These are phyloP conservation scores for Fusarium pseudoanthophilum DNA, from an alignment of 2,329 filamentous ascomycete species.

Conservation along the genomic window DNA sequence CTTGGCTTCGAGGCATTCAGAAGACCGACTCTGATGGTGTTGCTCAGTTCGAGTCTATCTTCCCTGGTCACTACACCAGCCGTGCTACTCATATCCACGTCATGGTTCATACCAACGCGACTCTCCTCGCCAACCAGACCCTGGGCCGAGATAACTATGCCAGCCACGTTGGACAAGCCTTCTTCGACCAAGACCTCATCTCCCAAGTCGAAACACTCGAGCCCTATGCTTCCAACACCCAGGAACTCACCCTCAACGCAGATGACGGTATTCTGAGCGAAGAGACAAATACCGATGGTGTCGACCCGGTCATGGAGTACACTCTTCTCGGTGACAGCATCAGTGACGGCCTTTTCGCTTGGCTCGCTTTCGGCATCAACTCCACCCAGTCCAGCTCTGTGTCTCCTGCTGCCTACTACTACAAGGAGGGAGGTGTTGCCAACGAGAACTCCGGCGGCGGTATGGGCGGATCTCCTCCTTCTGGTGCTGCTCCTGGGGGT, in stretches of 20 bases:
- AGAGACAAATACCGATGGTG: slow-evolving; percentile 58
- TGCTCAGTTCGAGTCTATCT: slow-evolving; percentile 55
- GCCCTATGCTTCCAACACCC: slow-evolving; percentile 61
- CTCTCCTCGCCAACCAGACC: slow-evolving; percentile 48
- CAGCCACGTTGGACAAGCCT: slow-evolving; percentile 72
- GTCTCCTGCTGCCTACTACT: slow-evolving; percentile 33
- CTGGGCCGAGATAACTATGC: slow-evolving; percentile 53
- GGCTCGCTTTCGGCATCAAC: slow-evolving; percentile 65
- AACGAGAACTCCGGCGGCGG: slow-evolving; percentile 34
- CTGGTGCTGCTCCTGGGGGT: slow-evolving; percentile 5
- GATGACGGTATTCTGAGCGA: slow-evolving; percentile 61
- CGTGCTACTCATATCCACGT: slow-evolving; percentile 62
- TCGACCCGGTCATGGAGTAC: slow-evolving; percentile 69
- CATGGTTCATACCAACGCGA: slow-evolving; percentile 53
- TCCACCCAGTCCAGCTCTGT: slow-evolving; percentile 37
- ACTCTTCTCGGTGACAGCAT: slow-evolving; percentile 64
- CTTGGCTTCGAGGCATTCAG: slow-evolving; percentile 53
- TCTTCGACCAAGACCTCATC: slow-evolving; percentile 70
- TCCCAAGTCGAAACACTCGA: slow-evolving; percentile 58
- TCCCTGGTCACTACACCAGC: slow-evolving; percentile 57
- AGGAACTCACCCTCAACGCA: slow-evolving; percentile 60
- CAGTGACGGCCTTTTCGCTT: slow-evolving; percentile 63
- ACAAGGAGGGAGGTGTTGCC: slow-evolving; percentile 38
- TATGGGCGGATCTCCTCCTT: slow-evolving; percentile 12
- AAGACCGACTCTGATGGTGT: slow-evolving; percentile 55